These are phyloP conservation scores for Geotrichum restrictum DNA, from an alignment of 1,139 yeast species.

Conservation along the genomic window DNA sequence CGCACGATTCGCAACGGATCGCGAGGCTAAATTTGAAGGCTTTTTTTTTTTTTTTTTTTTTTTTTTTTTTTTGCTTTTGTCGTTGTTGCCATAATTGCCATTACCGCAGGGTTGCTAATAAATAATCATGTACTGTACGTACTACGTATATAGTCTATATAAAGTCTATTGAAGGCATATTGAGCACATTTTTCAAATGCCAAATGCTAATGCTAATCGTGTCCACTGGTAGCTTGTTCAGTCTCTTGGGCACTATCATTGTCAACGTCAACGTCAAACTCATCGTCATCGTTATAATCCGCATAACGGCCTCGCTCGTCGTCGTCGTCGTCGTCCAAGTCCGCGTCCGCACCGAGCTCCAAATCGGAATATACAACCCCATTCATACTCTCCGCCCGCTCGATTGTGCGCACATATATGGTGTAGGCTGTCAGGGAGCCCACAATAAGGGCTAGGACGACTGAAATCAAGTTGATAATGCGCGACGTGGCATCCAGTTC, in stretches of 20 bases:
- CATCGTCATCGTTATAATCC: constrained; percentile 13
- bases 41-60: not conserved
- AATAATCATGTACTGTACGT: too few species aligned
- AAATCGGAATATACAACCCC: constrained; percentile 12
- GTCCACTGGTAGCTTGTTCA: too few species aligned
- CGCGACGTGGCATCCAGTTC: constrained; percentile 51
- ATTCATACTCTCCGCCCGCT: constrained; percentile 35
- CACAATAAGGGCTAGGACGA: constrained; percentile 54
- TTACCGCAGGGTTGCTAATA: too few species aligned
- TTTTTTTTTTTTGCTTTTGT: not conserved
- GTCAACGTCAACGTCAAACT: constrained; percentile 4
- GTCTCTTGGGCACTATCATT: too few species aligned
- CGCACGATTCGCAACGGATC: too few species aligned
- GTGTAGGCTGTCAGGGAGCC: constrained; percentile 64
- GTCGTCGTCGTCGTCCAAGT: not conserved
- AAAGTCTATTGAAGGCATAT: too few species aligned
- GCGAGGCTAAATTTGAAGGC: too few species aligned
- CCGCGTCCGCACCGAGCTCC: constrained; percentile 10
- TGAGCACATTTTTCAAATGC: too few species aligned
- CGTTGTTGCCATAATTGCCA: too few species aligned
- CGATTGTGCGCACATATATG: constrained; percentile 56
- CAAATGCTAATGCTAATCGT: too few species aligned
- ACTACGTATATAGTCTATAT: too few species aligned
- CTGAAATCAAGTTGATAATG: constrained; percentile 60
- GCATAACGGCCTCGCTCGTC: constrained; percentile 1